Evolutionary conservation across 179 eudicot species (phyloP).

Genomic region (Camellia oleifera): DNA sequence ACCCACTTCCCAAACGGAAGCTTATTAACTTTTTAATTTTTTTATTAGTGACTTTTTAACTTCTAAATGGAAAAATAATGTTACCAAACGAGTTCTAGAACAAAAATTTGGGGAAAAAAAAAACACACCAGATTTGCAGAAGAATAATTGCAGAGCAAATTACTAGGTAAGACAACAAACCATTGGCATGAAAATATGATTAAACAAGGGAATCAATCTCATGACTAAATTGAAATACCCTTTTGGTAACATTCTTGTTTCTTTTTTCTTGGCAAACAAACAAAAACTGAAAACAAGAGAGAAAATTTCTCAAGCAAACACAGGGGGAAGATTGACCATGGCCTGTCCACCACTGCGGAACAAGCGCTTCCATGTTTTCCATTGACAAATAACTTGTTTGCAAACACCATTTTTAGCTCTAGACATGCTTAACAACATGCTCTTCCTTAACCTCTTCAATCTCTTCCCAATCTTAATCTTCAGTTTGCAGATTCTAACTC

Average conservation of each 20-base stretch:
- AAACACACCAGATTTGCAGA: too few species aligned
- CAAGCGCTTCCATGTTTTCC: conserved; percentile 47
- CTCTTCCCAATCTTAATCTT: conserved; percentile 74
- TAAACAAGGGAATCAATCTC: background rate
- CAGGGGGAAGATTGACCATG: conserved; percentile 34
- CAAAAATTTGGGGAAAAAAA: too few species aligned
- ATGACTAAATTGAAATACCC: conserved; percentile 10
- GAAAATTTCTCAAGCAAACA: conserved; percentile 21
- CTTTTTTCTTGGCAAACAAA: conserved; percentile 5
- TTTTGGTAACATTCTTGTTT: background rate
- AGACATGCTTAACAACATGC: conserved; percentile 32
- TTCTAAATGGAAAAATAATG: too few species aligned
- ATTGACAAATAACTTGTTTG: conserved; percentile 34
- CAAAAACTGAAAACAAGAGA: background rate
- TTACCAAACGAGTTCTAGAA: too few species aligned
- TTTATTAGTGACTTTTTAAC: too few species aligned
- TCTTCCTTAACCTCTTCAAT: conserved; percentile 55
- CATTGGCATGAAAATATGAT: background rate
- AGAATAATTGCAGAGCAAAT: too few species aligned
- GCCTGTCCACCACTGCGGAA: conserved; percentile 32
- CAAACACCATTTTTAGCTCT: conserved; percentile 33
- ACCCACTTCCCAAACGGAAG: too few species aligned
- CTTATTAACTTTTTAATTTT: too few species aligned
- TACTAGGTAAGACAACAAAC: background rate
- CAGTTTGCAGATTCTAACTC: conserved; percentile 50